Evolutionary conservation across 371 early-diverging fungal genomes (phyloP), one percentile per base, ranked within the genome.

Genomic region (Rhizomucor pusillus): DNA sequence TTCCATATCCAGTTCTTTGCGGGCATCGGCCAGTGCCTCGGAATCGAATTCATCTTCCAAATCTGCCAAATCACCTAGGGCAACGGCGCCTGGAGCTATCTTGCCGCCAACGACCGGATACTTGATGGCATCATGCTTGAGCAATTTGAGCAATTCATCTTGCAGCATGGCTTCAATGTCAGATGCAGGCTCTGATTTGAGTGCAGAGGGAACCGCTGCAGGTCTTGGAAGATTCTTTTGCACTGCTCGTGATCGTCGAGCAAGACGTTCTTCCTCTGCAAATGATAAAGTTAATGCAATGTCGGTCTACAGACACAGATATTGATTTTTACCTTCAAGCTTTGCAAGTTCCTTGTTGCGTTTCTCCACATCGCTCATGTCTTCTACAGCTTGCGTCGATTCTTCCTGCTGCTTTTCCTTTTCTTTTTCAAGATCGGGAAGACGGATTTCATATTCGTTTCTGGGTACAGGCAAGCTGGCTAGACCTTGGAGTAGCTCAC

Each of bases 391-490:
- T 5, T 39, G 53, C 18, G 43, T 46, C 43, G 13, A 41, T 22
- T 22, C 47, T 40, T 67, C 56, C 3, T 61, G 63, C 0, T 44
- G 59, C 5, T 74, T 66, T 14, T 80, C 75, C 1, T 63, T 64
- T 16, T 76, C 71, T 18, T 75, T 69, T 14, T 70, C 75, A 39
- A 75, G 51, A 19, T 93, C 92, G 1, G 95, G 97, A 40, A 93
- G 62, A 14, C 91, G 88, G 46, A 98, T 88, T 49, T 94, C 92
- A 68, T 95, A 94, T 57, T 95, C 94, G 62, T 96, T 97, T 52
- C 90, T 88, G 36, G 98, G 98, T 52, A 80, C 77, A 2, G 98
- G 98, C n/a, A 98, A 70, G 22, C 75, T 66, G 13, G 72, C 62
- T 14, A 93, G 74, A n/a, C 82, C 78, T 41, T 79, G 67, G 18